These are phyloP conservation scores for Chernovozyma aurita DNA, from an alignment of 1,139 yeast species.

Conservation along the genomic window DNA sequence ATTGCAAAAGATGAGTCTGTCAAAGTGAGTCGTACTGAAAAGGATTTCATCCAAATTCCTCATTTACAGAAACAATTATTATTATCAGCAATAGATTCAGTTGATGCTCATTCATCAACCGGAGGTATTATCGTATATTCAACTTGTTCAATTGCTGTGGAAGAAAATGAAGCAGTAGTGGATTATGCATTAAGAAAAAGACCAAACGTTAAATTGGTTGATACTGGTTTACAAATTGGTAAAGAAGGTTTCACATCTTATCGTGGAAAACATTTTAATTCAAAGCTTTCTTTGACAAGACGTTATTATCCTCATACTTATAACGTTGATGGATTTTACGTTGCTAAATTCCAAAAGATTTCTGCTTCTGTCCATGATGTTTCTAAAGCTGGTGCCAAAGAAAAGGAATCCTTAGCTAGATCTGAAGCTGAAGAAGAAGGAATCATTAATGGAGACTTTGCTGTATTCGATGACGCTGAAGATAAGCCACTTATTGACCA, in stretches of 20 bases:
- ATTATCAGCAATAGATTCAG: constrained; percentile 94
- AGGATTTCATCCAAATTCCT: constrained; percentile 95
- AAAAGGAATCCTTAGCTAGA: constrained; percentile 76
- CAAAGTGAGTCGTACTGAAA: constrained; percentile 89
- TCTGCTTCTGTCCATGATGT: constrained; percentile 82
- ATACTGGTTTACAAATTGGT: constrained; percentile 91
- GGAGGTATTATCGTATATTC: constrained; percentile 97
- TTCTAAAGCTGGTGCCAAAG: constrained; percentile 85
- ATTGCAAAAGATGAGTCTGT: constrained; percentile 96
- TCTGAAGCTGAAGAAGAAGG: constrained; percentile 78
- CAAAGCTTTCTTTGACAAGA: constrained; percentile 74
- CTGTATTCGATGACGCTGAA: constrained; percentile 70
- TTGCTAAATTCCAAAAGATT: constrained; percentile 91
- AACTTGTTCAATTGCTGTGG: constrained; percentile 97
- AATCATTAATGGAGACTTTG: constrained; percentile 80
- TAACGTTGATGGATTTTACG: constrained; percentile 97
- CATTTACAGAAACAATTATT: constrained; percentile 92
- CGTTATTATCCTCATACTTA: constrained; percentile 98
- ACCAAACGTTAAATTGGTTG: constrained; percentile 93
- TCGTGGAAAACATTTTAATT: constrained; percentile 88
- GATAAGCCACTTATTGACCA: constrained; percentile 74
- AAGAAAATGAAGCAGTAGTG: constrained; percentile 98
- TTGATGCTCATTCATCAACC: constrained; percentile 83
- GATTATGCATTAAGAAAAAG: constrained; percentile 95
- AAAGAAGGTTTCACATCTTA: constrained; percentile 91